A percentile compares a stretch with the other conserved stretches of the same genome.
phyloP scores from a whole-genome alignment of 2,329 filamentous ascomycete genomes.

The Blastomyces parvus region DNA sequence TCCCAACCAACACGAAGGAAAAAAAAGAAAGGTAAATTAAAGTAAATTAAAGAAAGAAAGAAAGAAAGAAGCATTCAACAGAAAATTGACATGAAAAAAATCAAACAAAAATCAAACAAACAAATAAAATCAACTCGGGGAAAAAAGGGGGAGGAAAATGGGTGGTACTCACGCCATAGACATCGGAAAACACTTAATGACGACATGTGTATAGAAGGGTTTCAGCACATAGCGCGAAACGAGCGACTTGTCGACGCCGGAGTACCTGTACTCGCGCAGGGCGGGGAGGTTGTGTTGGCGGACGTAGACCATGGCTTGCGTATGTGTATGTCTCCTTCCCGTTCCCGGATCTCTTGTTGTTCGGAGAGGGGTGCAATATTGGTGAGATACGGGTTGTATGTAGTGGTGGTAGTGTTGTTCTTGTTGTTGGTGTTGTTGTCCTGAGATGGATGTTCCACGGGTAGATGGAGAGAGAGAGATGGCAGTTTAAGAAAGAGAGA shows the following conservation, averaged over 20 bases:
- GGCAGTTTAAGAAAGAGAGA: not conserved
- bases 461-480: not conserved
- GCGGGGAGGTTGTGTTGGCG: conserved; percentile 80
- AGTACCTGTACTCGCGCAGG: conserved; percentile 93
- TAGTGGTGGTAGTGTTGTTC: too few species aligned
- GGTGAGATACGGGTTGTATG: too few species aligned
- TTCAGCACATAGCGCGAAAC: conserved; percentile 89
- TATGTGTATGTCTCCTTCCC: not conserved
- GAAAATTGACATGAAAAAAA: not conserved
- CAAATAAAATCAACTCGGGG: not conserved
- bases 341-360: not conserved
- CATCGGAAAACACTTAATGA: conserved; percentile 91
- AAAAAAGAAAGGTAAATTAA: not conserved
- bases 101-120: not conserved
- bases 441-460: too few species aligned
- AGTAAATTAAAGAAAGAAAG: not conserved
- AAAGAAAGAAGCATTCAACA: not conserved
- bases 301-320: conserved; percentile 77
- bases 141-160: not conserved
- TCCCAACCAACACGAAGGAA: not conserved
- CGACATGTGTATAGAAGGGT: conserved; percentile 91
- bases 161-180: conserved; percentile 66
- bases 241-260: conserved; percentile 78
- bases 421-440: not conserved
- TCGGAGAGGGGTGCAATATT: too few species aligned